Evolutionary conservation across 2,329 filamentous ascomycete species (phyloP).

Genomic region (Ramularia collo-cygni): DNA sequence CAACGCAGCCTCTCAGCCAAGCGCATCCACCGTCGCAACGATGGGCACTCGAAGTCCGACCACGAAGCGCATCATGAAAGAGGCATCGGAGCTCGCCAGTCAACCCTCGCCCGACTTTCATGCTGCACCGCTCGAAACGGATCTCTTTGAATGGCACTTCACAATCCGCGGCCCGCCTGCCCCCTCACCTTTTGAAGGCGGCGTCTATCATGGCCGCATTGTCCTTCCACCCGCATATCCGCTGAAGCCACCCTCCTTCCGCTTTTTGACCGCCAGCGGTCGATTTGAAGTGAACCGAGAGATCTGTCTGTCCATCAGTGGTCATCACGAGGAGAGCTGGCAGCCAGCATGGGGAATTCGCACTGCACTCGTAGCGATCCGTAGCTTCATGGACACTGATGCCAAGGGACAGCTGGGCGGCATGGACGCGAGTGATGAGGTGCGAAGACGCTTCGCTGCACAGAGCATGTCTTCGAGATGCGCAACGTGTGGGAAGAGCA

Average conservation of each 20-base stretch:
- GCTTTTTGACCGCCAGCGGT: constrained; percentile 85
- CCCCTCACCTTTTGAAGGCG: constrained; percentile 66
- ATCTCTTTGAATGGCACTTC: constrained; percentile 99
- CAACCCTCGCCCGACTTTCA: constrained; percentile 79
- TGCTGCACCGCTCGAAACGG: constrained; percentile 75
- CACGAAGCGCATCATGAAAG: constrained; percentile 80
- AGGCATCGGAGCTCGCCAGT: constrained; percentile 77
- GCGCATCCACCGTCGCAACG: too few relatives aligned
- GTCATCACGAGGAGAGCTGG: constrained; percentile 97
- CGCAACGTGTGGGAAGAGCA: constrained; percentile 60
- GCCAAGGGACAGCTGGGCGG: constrained; percentile 84
- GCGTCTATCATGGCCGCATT: constrained; percentile 94
- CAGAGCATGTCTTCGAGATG: constrained; percentile 64
- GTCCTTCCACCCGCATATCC: constrained; percentile 84
- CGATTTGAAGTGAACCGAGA: constrained; percentile 95
- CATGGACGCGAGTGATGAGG: constrained; percentile 64
- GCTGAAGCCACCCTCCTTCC: constrained; percentile 86
- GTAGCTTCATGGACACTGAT: constrained; percentile 90
- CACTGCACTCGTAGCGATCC: constrained; percentile 71
- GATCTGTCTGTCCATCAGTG: constrained; percentile 89
- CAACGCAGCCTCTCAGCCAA: too few relatives aligned
- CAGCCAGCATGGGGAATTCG: constrained; percentile 96
- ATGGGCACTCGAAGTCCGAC: constrained; percentile 74
- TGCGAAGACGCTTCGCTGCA: constrained; percentile 61
- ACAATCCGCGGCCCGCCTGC: constrained; percentile 83